Conservation (phyloP, 2,329 filamentous ascomycete genomes). For the Rhynchosporium secalis region DNA sequence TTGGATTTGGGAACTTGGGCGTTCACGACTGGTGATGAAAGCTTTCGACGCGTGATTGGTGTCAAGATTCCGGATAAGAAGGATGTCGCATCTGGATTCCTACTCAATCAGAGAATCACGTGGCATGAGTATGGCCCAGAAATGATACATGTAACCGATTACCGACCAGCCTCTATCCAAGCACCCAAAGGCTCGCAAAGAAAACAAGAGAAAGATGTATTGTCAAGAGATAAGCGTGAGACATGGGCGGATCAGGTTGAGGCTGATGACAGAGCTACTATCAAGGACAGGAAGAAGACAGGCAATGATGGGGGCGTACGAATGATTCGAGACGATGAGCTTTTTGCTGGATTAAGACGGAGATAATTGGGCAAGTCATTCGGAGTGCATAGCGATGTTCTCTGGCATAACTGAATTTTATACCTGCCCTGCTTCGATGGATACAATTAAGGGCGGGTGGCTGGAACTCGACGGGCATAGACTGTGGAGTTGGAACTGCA, state of each 20-base stretch:
- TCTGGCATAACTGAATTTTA: too few species aligned
- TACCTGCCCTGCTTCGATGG: too few species aligned
- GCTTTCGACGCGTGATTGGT: not conserved
- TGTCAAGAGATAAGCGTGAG: not conserved
- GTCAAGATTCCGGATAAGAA: conserved; percentile 8
- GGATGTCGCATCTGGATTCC: conserved; percentile 7
- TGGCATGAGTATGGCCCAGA: not conserved
- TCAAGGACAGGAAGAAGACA: not conserved
- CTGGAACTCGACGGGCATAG: too few species aligned
- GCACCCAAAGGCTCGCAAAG: not conserved
- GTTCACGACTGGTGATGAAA: not conserved
- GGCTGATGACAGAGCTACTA: not conserved
- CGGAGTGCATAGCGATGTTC: not conserved
- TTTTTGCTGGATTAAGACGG: too few species aligned
- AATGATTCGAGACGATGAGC: not conserved
- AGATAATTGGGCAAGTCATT: not conserved
- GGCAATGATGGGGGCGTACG: not conserved
- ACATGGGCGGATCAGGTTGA: not conserved
- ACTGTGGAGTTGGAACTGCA: too few species aligned
- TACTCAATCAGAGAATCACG: conserved; percentile 2
- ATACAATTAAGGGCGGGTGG: too few species aligned
- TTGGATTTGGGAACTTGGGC: not conserved
- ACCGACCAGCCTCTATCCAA: not conserved
- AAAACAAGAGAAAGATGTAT: not conserved
- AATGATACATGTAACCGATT: not conserved